Evolutionary conservation across 768 basidiomycete species (phyloP).

Genomic region (Fistulinella prunicolor): DNA sequence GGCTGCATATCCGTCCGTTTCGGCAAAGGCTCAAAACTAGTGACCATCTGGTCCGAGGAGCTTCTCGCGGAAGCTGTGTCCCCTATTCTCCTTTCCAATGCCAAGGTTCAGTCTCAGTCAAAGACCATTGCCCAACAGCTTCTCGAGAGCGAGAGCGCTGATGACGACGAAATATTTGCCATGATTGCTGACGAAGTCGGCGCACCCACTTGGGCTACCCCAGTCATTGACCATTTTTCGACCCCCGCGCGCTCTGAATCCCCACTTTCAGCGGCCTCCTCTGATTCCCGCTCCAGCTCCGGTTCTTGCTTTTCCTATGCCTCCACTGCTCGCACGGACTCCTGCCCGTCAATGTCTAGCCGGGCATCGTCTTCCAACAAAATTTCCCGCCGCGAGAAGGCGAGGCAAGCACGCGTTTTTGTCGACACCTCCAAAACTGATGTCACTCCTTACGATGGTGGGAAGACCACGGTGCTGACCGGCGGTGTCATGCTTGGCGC

Average conservation of each 20-base stretch:
- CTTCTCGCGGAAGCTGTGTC: slow-evolving; percentile 29
- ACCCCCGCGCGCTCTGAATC: slow-evolving; percentile 50
- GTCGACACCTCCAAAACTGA: slow-evolving; percentile 73
- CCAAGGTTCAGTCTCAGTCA: slow-evolving; percentile 16
- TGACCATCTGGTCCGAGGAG: slow-evolving; percentile 70
- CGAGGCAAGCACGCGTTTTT: slow-evolving; percentile 67
- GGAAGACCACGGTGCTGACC: slow-evolving; percentile 84
- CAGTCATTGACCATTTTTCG: slow-evolving; percentile 60
- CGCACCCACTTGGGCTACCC: slow-evolving; percentile 67
- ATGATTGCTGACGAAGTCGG: slow-evolving; percentile 71
- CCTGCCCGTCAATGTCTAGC: slow-evolving; percentile 39
- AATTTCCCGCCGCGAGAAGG: slow-evolving; percentile 66
- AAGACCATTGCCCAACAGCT: slow-evolving; percentile 77
- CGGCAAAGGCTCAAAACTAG: slow-evolving; percentile 43
- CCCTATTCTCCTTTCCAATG: slow-evolving; percentile 16
- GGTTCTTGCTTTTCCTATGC: slow-evolving; percentile 71
- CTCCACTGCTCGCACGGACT: slow-evolving; percentile 54
- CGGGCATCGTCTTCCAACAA: slow-evolving; percentile 45
- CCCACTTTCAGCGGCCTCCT: slow-evolving; percentile 55
- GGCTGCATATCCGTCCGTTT: slow-evolving; percentile 71
- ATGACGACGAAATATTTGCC: slow-evolving; percentile 70
- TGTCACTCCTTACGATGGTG: slow-evolving; percentile 83
- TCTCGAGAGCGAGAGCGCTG: slow-evolving; percentile 65
- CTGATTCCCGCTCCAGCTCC: slow-evolving; percentile 53
- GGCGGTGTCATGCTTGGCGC: slow-evolving; percentile 85